Evolutionary conservation across 2,329 filamentous ascomycete genomes (phyloP).

Genomic region (Beauveria caledonica): DNA sequence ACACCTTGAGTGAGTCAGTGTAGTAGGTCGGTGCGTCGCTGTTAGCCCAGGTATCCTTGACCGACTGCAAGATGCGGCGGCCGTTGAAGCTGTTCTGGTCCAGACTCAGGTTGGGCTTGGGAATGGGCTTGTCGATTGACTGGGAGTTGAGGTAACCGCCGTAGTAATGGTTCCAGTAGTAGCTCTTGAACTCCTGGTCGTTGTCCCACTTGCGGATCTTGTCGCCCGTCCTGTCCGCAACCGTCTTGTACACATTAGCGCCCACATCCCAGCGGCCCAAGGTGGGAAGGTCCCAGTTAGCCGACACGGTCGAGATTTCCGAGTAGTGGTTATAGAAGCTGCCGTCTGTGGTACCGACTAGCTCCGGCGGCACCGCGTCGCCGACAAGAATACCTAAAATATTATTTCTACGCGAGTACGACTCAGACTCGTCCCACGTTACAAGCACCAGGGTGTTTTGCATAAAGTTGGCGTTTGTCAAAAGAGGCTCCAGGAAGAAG

Average conservation of each 20-base stretch:
- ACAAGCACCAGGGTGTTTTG: constrained; percentile 66
- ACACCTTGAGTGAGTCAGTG: constrained; percentile 27
- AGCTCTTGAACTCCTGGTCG: constrained; percentile 26
- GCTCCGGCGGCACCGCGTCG: constrained; percentile 54
- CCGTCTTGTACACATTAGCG: constrained; percentile 56
- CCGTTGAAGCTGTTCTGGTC: constrained; percentile 22
- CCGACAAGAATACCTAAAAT: constrained; percentile 66
- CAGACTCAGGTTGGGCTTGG: constrained; percentile 31
- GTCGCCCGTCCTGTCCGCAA: constrained; percentile 54
- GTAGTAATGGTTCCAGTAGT: constrained; percentile 47
- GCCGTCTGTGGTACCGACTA: constrained; percentile 59
- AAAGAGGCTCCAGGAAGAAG: constrained; percentile 60
- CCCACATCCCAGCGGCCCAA: constrained; percentile 65
- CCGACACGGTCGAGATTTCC: constrained; percentile 53
- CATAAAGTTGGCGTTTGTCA: constrained; percentile 63
- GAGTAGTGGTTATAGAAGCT: constrained; percentile 70
- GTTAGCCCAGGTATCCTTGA: constrained; percentile 29
- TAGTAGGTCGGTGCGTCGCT: constrained; percentile 35
- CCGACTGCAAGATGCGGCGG: constrained; percentile 27
- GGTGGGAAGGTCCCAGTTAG: constrained; percentile 62
- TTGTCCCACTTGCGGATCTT: constrained; percentile 29
- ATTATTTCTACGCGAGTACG: constrained; percentile 57
- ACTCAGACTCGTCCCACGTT: constrained; percentile 73
- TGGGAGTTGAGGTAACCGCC: constrained; percentile 37
- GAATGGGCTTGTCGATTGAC: constrained; percentile 26